A percentile compares a stretch with the other conserved stretches of the same genome.
phyloP scores from a whole-genome alignment of 2,329 filamentous ascomycete genomes.

The Penicillium hesseltinei region DNA sequence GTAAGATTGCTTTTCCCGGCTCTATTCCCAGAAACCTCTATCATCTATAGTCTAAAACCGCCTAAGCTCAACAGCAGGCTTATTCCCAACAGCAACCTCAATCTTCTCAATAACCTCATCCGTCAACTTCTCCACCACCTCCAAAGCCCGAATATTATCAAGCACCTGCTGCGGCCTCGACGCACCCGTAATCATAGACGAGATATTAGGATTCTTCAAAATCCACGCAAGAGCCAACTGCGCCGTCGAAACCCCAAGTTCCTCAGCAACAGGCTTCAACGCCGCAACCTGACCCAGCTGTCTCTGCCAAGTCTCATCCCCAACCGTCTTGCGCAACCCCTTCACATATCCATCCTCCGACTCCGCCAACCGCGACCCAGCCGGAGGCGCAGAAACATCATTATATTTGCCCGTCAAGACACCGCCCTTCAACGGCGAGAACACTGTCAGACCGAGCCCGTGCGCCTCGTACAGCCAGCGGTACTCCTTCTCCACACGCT shows the following conservation, averaged over 20 bases:
- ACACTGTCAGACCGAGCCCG: constrained; percentile 62
- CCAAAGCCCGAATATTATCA: constrained; percentile 45
- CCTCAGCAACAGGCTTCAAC: constrained; percentile 63
- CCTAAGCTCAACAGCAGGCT: constrained; percentile 18
- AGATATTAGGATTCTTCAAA: constrained; percentile 57
- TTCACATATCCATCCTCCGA: constrained; percentile 57
- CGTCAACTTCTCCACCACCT: constrained; percentile 45
- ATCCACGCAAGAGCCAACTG: constrained; percentile 57
- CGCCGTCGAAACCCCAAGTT: constrained; percentile 58
- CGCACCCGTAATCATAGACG: constrained; percentile 53
- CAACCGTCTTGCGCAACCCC: constrained; percentile 42
- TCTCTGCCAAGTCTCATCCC: constrained; percentile 39
- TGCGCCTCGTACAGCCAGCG: constrained; percentile 59
- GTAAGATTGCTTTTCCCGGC: background rate
- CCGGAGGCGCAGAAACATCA: constrained; percentile 50
- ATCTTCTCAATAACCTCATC: constrained; percentile 49
- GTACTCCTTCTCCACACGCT: constrained; percentile 64
- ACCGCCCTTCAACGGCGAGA: constrained; percentile 60
- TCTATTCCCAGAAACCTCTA: background rate
- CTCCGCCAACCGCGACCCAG: constrained; percentile 56
- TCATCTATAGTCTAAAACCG: constrained; percentile 14
- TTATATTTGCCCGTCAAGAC: constrained; percentile 68
- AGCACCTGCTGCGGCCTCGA: constrained; percentile 42
- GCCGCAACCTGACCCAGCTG: constrained; percentile 26
- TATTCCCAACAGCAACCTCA: constrained; percentile 31